Evolutionary conservation across 2,329 filamentous ascomycete genomes (phyloP), one percentile per base, ranked within the genome.

Genomic region (Aureobasidium melanogenum): DNA sequence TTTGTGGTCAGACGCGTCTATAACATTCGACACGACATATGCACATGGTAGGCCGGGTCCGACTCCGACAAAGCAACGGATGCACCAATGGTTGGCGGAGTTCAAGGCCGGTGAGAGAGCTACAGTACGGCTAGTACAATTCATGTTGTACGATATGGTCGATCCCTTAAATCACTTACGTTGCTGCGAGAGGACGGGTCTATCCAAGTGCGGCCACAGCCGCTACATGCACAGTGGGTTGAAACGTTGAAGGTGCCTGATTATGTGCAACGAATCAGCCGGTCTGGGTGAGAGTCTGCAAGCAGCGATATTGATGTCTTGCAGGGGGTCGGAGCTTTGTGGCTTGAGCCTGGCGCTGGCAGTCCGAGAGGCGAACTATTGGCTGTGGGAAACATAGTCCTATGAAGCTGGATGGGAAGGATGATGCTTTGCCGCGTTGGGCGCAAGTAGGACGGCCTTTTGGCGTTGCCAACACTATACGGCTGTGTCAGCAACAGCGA

Each of bases 241-340:
- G 24, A 55, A 26, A 17, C 22, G 19, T 41, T 22, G 3, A 5
- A 43, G 24, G 17, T 26, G 26, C 38, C 41, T 34, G 39, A 32
- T 9, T 2, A 8, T 44, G 19, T 43, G 22, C 19, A 44, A 24
- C 52, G 30, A 43, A 56, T 22, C 38, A 43, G 6, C 30, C 26
- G n/a, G 3, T 22, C 26, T 38, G n/a, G 8, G 8, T 24, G 14
- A 9, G n/a, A 34, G 9, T 32, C 50, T 56, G 52, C 52, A 44
- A 44, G 52, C 52, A 34, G 38, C 52, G 38, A 44, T 32, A 19
- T 44, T 32, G 52, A 56, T 56, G 52, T 44, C 52, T 17, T 56
- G 52, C 52, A 56, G 39, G 26, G 17, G 36, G 19, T 56, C 7
- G 38, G 28, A 56, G 26, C 17, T 32, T 22, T 54, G 50, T 54